Percentiles rank a stretch among this genome's conserved stretches.
phyloP scores from a whole-genome alignment of 1,284 basidiomycete species.

The Schizophyllum commune region DNA sequence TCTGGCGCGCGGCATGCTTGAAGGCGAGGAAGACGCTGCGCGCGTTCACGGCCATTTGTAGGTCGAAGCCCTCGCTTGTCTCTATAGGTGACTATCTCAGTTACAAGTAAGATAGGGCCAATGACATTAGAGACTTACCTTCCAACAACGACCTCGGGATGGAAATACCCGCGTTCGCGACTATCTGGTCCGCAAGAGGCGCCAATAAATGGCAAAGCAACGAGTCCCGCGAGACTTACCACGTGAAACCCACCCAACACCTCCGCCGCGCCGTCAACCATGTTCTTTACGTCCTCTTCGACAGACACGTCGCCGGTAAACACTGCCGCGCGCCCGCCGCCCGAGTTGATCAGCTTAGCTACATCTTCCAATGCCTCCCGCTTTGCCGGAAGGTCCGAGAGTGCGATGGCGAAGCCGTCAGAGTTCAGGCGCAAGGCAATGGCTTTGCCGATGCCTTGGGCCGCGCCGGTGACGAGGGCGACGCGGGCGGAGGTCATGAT shows the following conservation, averaged over 20 bases:
- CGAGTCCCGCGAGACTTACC: slow-evolving; percentile 2
- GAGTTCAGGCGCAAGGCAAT: slow-evolving; percentile 3
- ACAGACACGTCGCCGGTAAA: slow-evolving; percentile 11
- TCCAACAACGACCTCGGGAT: background rate
- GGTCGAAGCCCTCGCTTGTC: background rate
- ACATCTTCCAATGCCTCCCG: background rate
- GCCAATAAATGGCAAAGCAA: background rate
- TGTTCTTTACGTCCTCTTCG: slow-evolving; percentile 11
- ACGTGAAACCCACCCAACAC: slow-evolving; percentile 12
- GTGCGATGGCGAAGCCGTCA: background rate
- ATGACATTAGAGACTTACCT: slow-evolving; percentile 4
- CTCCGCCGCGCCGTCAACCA: slow-evolving; percentile 11
- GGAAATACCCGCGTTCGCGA: slow-evolving; percentile 12
- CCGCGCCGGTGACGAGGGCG: slow-evolving; percentile 8
- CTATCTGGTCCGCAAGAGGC: slow-evolving; percentile 5
- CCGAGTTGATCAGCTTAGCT: background rate
- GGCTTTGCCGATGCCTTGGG: slow-evolving; percentile 4
- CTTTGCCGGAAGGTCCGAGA: slow-evolving; percentile 1
- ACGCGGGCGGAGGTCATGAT: background rate
- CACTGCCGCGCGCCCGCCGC: background rate
- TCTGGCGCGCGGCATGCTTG: slow-evolving; percentile 4
- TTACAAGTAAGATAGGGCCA: background rate
- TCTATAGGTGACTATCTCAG: background rate
- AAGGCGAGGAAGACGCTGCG: slow-evolving; percentile 9
- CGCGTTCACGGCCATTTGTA: slow-evolving; percentile 4